Conservation (phyloP, 306 rosid genomes). For the Malus sylvestris region DNA sequence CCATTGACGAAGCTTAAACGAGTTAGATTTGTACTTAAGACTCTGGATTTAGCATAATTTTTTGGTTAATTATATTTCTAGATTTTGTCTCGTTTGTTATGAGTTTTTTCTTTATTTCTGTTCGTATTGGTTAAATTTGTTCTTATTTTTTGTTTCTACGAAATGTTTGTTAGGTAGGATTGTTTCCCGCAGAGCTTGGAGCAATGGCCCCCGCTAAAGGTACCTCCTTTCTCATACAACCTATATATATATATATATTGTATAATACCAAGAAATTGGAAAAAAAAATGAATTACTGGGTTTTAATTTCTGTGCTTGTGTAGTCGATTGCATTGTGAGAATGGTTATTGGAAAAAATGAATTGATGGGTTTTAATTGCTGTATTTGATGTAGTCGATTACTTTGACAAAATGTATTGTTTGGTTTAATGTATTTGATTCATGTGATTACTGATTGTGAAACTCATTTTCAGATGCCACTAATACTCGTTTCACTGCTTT, state of each 20-base stretch:
- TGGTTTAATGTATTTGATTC: no score
- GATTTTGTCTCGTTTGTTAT: background rate
- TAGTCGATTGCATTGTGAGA: background rate
- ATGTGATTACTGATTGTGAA: no score
- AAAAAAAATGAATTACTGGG: background rate
- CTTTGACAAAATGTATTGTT: background rate
- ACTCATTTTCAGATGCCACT: no score
- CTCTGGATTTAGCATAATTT: background rate
- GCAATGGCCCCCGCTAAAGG: constrained; percentile 30
- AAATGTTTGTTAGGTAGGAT: background rate
- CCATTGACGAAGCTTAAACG: background rate
- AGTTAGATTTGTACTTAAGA: background rate
- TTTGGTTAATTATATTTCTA: background rate
- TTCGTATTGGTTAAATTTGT: background rate
- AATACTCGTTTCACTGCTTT: background rate
- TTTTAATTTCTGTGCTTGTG: no score
- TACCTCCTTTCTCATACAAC: background rate
- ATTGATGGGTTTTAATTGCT: background rate
- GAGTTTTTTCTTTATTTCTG: background rate
- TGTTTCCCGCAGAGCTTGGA: constrained; percentile 10
- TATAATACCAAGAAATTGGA: background rate
- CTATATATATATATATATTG: background rate
- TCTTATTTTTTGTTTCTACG: background rate
- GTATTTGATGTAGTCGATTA: background rate
- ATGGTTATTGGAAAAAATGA: background rate